Base-by-base conservation (phyloP, 306 rosid species). In the Sphenostylis stenocarpa region DNA sequence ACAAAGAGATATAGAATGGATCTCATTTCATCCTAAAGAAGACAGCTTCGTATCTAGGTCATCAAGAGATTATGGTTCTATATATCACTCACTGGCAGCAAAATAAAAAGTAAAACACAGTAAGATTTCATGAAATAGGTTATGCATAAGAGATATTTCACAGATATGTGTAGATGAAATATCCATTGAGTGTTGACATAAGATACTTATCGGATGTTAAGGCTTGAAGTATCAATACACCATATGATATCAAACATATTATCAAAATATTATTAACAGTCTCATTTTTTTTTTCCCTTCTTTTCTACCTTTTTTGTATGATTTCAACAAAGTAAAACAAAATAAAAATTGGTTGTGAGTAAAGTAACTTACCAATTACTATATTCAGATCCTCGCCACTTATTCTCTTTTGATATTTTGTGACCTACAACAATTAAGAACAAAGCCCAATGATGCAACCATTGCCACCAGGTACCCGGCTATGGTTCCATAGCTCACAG, bases 401-500 rank as follows among this genome's bases (percentile, higher is more conserved):
- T 76, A 95, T 67, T 90, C 96, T 66, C 84, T 61, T 88, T 95
- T 95, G 77, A 72, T 84, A 84, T 60, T 95, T 41, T 56, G 86
- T 15, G 67, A 45, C 70, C 70, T 66, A 29, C 49, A 24, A 43
- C 77, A 76, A 45, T 76, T 78, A 20, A 83, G 73, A 61, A 83
- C 76, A 77, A 84, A 76, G 49, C 73, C 87, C 28, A 86, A 78
- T 15, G 96, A 90, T 29, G 83, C 91, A 74, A 85, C 84, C 78
- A 84, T 69, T 45, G 79, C 90, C 45, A 86, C 77, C 48, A 83
- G 72, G 79, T 92, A 92, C 49, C 98, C 97, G 3, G 78, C 73
- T 24, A 90, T 52, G 20, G 91, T 82, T 86, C 98, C 97, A 66
- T 85, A 92, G 80, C 92, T 92, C 78, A 92, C 96, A 84, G 90